Evolutionary conservation across 306 rosid species (phyloP), one percentile per base, ranked within the genome.

Genomic region (Cucurbita maxima): DNA sequence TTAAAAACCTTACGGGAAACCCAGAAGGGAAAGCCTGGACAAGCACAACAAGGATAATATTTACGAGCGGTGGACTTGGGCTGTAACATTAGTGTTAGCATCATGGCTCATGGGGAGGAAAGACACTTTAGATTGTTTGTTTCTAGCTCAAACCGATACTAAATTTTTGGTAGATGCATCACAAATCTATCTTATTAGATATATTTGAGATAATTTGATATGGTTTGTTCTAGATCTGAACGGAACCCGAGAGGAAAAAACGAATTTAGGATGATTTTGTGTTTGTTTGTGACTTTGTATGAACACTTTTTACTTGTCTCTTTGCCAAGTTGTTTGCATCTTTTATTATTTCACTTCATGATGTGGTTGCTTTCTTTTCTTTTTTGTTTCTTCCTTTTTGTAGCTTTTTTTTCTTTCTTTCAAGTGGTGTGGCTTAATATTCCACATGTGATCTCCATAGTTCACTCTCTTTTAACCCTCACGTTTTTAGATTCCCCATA

Each of bases 361-460:
- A 68, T 13, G 55, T n/a, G 11, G 37, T 22, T 67, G 38, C 10
- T 22, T 45, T 9, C 3, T 3, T 48, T 14, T 22, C 12, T 40
- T 64, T 0, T 4, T 45, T 45, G 10, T 67, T 69, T 47, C 8
- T 48, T 5, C 7, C 5, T 48, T 14, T 13, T 25, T 16, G 15
- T 13, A 69, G 48, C 57, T 43, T 62, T 62, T 7, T 43, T 8
- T 6, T 4, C 34, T 30, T 30, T 30, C 34, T 30, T 14, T 14
- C 54, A 36, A 61, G 48, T 62, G 69, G 50, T 40, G 47, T 68
- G 55, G 19, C 73, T 68, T 47, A 68, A 58, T 68, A 68, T 68
- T 68, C 73, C 57, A 44, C 73, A 45, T 68, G 73, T 68, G 73
- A 68, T 44, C 73, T 68, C 56, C 73, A 40, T 45, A 63, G 51